These are phyloP conservation scores for Pichia ethanolica DNA, from an alignment of 805 yeast species.

Conservation along the genomic window DNA sequence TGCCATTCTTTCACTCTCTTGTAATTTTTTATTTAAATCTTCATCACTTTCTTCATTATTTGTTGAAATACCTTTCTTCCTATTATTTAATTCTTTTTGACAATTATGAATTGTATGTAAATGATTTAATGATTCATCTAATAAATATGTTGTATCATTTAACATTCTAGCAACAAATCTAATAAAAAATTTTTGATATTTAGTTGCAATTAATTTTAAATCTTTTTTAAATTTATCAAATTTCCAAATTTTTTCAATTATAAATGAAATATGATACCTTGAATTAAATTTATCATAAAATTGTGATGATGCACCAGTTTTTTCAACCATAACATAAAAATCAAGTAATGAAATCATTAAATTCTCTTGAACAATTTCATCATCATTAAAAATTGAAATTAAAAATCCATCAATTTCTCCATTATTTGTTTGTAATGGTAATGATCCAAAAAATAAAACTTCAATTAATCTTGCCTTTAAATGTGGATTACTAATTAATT, in stretches of 20 bases:
- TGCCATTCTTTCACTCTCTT: slow-evolving; percentile 66
- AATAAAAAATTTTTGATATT: slow-evolving; percentile 77
- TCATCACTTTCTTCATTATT: slow-evolving; percentile 47
- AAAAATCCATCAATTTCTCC: slow-evolving; percentile 66
- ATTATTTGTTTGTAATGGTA: slow-evolving; percentile 36
- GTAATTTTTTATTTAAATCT: slow-evolving; percentile 51
- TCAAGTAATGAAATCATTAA: slow-evolving; percentile 78
- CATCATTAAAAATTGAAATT: slow-evolving; percentile 54
- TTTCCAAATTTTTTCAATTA: slow-evolving; percentile 79
- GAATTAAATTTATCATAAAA: slow-evolving; percentile 94
- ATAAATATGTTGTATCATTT: slow-evolving; percentile 84
- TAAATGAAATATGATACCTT: slow-evolving; percentile 76
- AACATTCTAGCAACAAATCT: slow-evolving; percentile 91
- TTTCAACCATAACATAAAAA: slow-evolving; percentile 90
- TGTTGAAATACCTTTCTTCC: slow-evolving; percentile 32
- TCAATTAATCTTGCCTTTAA: slow-evolving; percentile 81
- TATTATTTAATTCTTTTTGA: slow-evolving; percentile 54
- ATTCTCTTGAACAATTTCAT: slow-evolving; percentile 55
- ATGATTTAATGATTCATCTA: slow-evolving; percentile 85
- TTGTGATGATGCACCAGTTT: slow-evolving; percentile 91
- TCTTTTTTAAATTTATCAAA: slow-evolving; percentile 60
- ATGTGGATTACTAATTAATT: slow-evolving; percentile 85
- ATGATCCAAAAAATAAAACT: slow-evolving; percentile 66
- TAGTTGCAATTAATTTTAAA: slow-evolving; percentile 56
- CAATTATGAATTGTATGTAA: slow-evolving; percentile 68